Conservation (phyloP, 192 early-diverging fungal genomes). For the Backusella macrospora region DNA sequence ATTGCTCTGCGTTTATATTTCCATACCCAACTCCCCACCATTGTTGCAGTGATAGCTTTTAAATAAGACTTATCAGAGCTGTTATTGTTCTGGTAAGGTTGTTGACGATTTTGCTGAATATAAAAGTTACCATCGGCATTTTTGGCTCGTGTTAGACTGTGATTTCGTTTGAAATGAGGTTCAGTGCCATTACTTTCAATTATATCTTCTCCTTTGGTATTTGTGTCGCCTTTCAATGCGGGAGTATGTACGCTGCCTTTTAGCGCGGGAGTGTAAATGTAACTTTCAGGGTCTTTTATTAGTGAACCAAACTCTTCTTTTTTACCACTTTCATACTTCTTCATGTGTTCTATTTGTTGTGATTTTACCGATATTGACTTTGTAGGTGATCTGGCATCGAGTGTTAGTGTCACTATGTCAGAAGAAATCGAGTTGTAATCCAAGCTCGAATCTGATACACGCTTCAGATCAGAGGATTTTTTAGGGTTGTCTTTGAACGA, state of each 20-base stretch:
- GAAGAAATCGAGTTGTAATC: background rate
- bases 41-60: slow-evolving; percentile 62
- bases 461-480: background rate
- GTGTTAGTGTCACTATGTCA: background rate
- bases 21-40: slow-evolving; percentile 74
- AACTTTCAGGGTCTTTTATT: slow-evolving; percentile 8
- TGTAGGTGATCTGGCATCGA: no score
- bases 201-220: background rate
- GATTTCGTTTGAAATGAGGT: no score
- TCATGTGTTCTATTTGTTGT: background rate
- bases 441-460: background rate
- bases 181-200: background rate
- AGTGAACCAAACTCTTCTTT: background rate
- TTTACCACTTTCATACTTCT: no score
- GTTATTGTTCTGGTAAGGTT: background rate
- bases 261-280: background rate
- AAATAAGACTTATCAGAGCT: background rate
- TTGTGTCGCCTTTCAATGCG: background rate
- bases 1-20: slow-evolving; percentile 68
- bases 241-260: background rate
- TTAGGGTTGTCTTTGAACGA: background rate
- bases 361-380: background rate
- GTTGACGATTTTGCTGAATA: no score
- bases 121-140: no score
- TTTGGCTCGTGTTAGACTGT: no score